Conservation (phyloP, 1,284 basidiomycete genomes). For the Ustilago hordei region DNA sequence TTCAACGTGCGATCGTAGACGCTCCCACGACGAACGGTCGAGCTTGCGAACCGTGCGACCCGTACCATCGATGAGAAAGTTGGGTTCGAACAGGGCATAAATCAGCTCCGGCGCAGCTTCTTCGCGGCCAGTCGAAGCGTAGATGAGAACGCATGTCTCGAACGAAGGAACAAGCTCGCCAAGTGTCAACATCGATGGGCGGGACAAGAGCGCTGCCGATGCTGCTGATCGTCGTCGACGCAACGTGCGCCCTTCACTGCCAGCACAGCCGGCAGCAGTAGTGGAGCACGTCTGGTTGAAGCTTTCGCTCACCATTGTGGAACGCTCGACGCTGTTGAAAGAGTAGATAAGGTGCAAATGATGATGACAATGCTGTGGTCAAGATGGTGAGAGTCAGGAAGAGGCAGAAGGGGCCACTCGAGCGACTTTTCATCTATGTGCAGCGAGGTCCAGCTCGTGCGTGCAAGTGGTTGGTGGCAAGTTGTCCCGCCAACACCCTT, state of each 20-base stretch:
- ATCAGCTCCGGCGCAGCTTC: slow-evolving; percentile 9
- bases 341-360: not conserved
- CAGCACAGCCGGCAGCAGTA: not conserved
- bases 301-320: slow-evolving; percentile 2
- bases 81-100: slow-evolving; percentile 52
- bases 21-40: slow-evolving; percentile 46
- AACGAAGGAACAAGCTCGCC: slow-evolving; percentile 30
- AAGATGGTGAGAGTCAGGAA: not conserved
- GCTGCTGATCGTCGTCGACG: slow-evolving; percentile 48
- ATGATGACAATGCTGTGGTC: not conserved
- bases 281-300: not conserved
- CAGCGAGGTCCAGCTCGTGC: not conserved
- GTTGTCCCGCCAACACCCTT: not conserved
- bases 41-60: slow-evolving; percentile 20
- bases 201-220: slow-evolving; percentile 44
- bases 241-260: slow-evolving; percentile 13
- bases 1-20: slow-evolving; percentile 45
- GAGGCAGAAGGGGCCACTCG: not conserved
- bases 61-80: slow-evolving; percentile 41
- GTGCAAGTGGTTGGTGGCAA: not conserved
- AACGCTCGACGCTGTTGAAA: not conserved
- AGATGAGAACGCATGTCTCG: slow-evolving; percentile 51
- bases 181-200: slow-evolving; percentile 44
- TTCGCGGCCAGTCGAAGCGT: slow-evolving; percentile 9
- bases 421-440: not conserved